Conservation (phyloP, 352 stramenopile genomes). For the Phytopythium kandeliae region DNA sequence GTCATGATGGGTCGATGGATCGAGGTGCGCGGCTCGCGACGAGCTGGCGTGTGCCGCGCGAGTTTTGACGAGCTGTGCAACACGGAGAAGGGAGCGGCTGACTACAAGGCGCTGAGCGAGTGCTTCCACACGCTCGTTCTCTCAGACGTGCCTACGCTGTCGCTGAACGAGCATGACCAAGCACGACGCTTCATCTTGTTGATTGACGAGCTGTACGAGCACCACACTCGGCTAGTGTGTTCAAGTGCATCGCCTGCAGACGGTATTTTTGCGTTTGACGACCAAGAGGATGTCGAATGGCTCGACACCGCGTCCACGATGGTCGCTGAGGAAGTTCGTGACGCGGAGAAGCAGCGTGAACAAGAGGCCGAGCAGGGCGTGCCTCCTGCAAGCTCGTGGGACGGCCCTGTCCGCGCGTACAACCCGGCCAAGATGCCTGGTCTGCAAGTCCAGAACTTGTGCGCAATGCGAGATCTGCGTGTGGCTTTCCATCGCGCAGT, state of each 20-base stretch:
- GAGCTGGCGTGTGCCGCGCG: constrained; percentile 52
- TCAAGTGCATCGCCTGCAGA: constrained; percentile 35
- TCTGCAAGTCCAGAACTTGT: constrained; percentile 54
- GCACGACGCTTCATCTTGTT: constrained; percentile 96
- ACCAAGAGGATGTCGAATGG: constrained; percentile 24
- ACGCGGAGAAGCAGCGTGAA: constrained; percentile 22
- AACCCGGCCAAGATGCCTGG: constrained; percentile 54
- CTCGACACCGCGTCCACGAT: constrained; percentile 14
- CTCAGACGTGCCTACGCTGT: constrained; percentile 80
- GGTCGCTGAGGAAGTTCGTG: constrained; percentile 10
- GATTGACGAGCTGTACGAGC: constrained; percentile 97
- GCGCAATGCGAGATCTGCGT: constrained; percentile 63
- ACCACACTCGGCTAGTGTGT: constrained; percentile 50
- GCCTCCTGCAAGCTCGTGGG: constrained; percentile 60
- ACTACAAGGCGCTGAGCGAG: constrained; percentile 93
- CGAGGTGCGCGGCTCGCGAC: constrained; percentile 28
- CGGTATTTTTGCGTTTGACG: constrained; percentile 73
- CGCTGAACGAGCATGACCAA: constrained; percentile 86
- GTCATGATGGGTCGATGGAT: constrained; percentile 80
- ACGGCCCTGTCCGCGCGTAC: constrained; percentile 46
- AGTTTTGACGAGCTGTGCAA: constrained; percentile 95
- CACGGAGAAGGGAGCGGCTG: constrained; percentile 89
- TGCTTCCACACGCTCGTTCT: constrained; percentile 92
- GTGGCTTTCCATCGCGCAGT: constrained; percentile 75
- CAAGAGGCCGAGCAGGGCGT: constrained; percentile 32